Conservation (phyloP, 2,329 filamentous ascomycete genomes). For the Neonectria faginata region DNA sequence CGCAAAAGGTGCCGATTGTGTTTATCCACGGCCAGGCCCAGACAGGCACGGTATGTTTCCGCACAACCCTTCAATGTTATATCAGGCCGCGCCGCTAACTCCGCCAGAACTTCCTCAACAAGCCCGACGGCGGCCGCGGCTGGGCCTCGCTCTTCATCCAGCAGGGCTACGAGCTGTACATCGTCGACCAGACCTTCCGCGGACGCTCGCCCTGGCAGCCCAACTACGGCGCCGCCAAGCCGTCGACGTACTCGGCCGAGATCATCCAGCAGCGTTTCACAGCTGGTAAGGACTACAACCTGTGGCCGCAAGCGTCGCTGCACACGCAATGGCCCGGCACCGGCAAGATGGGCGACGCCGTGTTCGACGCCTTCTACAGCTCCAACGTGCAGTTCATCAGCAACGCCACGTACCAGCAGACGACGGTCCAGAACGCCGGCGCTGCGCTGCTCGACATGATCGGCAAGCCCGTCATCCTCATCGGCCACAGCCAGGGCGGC, state of each 20-base stretch:
- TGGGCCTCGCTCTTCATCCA: constrained; percentile 40
- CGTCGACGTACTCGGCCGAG: constrained; percentile 33
- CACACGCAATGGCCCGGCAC: constrained; percentile 43
- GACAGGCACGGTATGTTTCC: constrained; percentile 37
- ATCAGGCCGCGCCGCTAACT: background rate
- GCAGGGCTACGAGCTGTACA: constrained; percentile 42
- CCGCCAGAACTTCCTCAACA: constrained; percentile 40
- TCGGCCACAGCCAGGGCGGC: constrained; percentile 62
- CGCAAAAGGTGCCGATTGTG: constrained; percentile 35
- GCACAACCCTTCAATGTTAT: background rate
- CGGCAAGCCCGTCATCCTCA: constrained; percentile 53
- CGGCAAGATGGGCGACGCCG: constrained; percentile 29
- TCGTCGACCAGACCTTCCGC: constrained; percentile 40
- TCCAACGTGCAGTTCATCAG: constrained; percentile 41
- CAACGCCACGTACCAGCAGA: constrained; percentile 37
- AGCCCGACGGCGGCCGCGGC: constrained; percentile 39
- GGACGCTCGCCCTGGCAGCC: constrained; percentile 40
- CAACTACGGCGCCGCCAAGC: constrained; percentile 20
- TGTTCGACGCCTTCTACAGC: constrained; percentile 42
- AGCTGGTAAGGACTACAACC: constrained; percentile 29
- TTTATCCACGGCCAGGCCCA: constrained; percentile 41
- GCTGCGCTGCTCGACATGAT: constrained; percentile 58
- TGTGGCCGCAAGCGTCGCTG: constrained; percentile 40
- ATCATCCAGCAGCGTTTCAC: constrained; percentile 38
- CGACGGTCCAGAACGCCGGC: constrained; percentile 43